phyloP scores from a whole-genome alignment of 768 basidiomycete species.

The Porpolomopsis calyptriformis region DNA sequence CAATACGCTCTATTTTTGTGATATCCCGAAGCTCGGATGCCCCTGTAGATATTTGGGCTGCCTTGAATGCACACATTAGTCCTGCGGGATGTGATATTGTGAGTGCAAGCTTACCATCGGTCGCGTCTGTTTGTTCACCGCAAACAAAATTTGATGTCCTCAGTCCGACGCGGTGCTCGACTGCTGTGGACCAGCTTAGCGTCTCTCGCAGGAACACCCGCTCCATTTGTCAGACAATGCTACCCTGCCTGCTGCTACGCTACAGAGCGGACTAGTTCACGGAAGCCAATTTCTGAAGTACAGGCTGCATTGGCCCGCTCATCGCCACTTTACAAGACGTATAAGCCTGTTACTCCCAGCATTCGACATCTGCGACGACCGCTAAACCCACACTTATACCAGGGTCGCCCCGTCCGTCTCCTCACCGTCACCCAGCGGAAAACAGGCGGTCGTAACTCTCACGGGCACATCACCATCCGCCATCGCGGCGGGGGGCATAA shows the following conservation, averaged over 20 bases:
- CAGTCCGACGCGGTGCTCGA: slow-evolving; percentile 30
- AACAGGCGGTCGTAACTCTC: slow-evolving; percentile 76
- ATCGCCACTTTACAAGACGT: slow-evolving; percentile 66
- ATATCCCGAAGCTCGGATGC: slow-evolving; percentile 76
- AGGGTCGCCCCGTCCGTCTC: slow-evolving; percentile 72
- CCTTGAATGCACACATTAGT: slow-evolving; percentile 23
- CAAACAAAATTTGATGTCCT: slow-evolving; percentile 26
- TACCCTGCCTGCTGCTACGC: slow-evolving; percentile 24
- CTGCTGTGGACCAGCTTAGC: slow-evolving; percentile 35
- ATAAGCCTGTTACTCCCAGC: slow-evolving; percentile 79
- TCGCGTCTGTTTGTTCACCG: slow-evolving; percentile 1
- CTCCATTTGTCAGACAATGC: slow-evolving; percentile 6
- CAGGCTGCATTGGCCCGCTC: slow-evolving; percentile 39
- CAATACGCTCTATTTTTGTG: slow-evolving; percentile 90
- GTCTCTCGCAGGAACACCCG: slow-evolving; percentile 15
- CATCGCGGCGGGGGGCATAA: slow-evolving; percentile 87
- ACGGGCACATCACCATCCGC: slow-evolving; percentile 80
- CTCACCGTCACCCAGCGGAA: slow-evolving; percentile 76
- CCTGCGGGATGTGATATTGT: neutral
- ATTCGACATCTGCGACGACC: slow-evolving; percentile 83
- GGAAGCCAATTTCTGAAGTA: slow-evolving; percentile 27
- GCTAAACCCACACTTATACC: slow-evolving; percentile 70
- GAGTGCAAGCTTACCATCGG: slow-evolving; percentile 7
- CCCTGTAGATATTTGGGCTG: slow-evolving; percentile 67
- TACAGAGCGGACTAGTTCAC: slow-evolving; percentile 21